Evolutionary conservation across 441 rosid genomes (phyloP).

Genomic region (Daphne laureola): DNA sequence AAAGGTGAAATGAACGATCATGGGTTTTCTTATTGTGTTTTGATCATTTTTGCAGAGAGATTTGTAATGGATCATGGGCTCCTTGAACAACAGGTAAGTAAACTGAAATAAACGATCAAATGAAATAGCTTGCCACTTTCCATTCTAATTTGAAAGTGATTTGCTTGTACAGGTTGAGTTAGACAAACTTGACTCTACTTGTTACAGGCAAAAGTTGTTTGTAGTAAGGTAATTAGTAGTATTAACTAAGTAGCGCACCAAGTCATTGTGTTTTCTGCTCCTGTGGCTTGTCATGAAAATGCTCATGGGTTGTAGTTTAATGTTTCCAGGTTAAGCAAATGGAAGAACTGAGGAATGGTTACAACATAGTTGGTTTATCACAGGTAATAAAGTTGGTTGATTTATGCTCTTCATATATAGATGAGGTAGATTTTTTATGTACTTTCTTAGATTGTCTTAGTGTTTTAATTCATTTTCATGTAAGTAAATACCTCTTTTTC

Average conservation of each 20-base stretch:
- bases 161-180: not conserved
- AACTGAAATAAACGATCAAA: too few relatives aligned
- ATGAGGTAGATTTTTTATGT: too few relatives aligned
- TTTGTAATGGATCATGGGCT: conserved; percentile 67
- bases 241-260: too few relatives aligned
- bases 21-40: too few relatives aligned
- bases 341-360: conserved; percentile 55
- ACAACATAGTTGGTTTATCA: conserved; percentile 71
- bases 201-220: conserved; percentile 41
- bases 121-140: too few relatives aligned
- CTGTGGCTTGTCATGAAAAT: conserved; percentile 7
- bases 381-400: conserved; percentile 35
- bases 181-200: not conserved
- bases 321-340: conserved; percentile 46
- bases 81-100: conserved; percentile 60
- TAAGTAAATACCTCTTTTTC: too few relatives aligned
- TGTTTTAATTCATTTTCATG: too few relatives aligned
- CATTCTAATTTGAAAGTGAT: too few relatives aligned
- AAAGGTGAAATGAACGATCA: too few relatives aligned
- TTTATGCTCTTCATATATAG: not conserved
- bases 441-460: too few relatives aligned
- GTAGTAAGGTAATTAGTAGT: conserved; percentile 58
- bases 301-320: not conserved
- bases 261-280: conserved; percentile 14
- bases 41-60: conserved; percentile 34